Evolutionary conservation across 2,329 filamentous ascomycete genomes (phyloP).

Genomic region (Pezicula carpinea): DNA sequence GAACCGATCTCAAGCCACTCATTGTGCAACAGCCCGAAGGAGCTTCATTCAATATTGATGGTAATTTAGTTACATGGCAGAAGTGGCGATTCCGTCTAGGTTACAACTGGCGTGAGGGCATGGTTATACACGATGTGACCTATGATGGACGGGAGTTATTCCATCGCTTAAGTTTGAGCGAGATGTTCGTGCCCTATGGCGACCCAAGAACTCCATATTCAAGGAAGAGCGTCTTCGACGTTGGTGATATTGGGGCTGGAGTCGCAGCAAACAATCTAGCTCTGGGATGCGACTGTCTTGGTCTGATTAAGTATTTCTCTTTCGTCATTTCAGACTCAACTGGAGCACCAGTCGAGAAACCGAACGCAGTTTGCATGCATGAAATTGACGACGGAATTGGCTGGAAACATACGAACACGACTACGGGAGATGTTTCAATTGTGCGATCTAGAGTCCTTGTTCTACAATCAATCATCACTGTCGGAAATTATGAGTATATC

Average conservation of each 20-base stretch:
- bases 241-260: constrained; percentile 62
- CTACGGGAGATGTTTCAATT: constrained; percentile 17
- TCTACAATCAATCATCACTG: constrained; percentile 37
- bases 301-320: constrained; percentile 48
- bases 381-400: constrained; percentile 66
- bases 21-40: constrained; percentile 61
- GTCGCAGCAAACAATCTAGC: constrained; percentile 62
- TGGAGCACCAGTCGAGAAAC: constrained; percentile 47
- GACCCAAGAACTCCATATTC: constrained; percentile 59
- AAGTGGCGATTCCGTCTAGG: constrained; percentile 60
- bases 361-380: constrained; percentile 63
- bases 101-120: constrained; percentile 57
- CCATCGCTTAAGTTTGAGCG: constrained; percentile 52
- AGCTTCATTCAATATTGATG: constrained; percentile 48
- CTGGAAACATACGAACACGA: constrained; percentile 66
- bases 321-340: constrained; percentile 36
- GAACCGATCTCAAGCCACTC: constrained; percentile 51
- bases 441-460: constrained; percentile 20
- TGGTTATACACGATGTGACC: constrained; percentile 54
- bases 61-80: constrained; percentile 42
- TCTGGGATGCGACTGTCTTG: constrained; percentile 65
- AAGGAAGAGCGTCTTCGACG: constrained; percentile 65
- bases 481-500: constrained; percentile 68
- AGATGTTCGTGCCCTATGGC: constrained; percentile 62
- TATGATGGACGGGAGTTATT: constrained; percentile 56